These are phyloP conservation scores for Geotrichum cucujoidarum DNA, from an alignment of 1,139 yeast genomes.

Conservation along the genomic window DNA sequence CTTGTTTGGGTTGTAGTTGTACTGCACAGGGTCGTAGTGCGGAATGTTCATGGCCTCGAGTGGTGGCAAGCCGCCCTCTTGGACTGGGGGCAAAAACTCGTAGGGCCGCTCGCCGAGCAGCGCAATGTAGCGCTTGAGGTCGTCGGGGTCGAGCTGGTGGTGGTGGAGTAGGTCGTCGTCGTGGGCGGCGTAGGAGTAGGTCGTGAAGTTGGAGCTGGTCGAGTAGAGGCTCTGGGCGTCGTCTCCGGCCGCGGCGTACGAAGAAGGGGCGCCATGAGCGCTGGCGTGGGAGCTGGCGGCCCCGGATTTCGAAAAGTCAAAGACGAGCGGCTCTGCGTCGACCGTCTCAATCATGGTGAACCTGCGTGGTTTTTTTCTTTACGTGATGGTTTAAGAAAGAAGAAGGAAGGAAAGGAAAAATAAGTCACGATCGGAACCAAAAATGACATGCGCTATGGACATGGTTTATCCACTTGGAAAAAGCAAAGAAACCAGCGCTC, in stretches of 20 bases:
- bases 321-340: conserved; percentile 10
- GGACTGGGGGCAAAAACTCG: conserved; percentile 4
- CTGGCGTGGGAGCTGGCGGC: neutral
- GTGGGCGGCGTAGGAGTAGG: neutral
- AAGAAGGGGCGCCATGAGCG: neutral
- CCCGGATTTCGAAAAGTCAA: neutral
- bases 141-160: conserved; percentile 1
- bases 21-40: conserved; percentile 3
- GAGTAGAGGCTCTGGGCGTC: conserved; percentile 5
- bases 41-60: conserved; percentile 9
- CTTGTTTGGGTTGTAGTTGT: neutral
- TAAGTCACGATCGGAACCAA: too few relatives aligned
- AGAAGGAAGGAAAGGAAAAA: too few relatives aligned
- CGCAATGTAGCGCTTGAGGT: neutral
- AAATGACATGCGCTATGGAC: too few relatives aligned
- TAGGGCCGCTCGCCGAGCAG: neutral
- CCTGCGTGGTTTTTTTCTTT: too few relatives aligned
- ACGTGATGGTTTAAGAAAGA: too few relatives aligned
- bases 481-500: too few relatives aligned
- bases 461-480: too few relatives aligned
- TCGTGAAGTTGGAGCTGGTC: neutral
- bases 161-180: neutral
- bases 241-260: neutral
- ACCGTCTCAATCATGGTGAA: conserved; percentile 10
- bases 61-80: conserved; percentile 6